A percentile compares a stretch with the other conserved stretches of the same genome.
Evolutionary conservation across 2,329 filamentous ascomycete genomes (phyloP).

Genomic region (Epichloe festucae): DNA sequence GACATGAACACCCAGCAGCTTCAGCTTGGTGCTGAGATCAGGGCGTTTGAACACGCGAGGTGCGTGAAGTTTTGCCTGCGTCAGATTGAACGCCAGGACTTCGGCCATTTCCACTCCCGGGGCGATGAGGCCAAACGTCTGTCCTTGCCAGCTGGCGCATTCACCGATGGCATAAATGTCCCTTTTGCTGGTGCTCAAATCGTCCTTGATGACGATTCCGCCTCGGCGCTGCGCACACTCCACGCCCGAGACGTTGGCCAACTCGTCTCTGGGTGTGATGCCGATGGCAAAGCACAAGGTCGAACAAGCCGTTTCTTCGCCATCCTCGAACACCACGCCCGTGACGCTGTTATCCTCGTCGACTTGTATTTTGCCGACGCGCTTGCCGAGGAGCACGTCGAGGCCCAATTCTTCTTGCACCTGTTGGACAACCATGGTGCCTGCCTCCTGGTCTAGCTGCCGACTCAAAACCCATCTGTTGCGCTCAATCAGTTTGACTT

Average conservation of each 20-base stretch:
- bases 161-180: conserved; percentile 83
- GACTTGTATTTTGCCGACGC: conserved; percentile 59
- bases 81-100: conserved; percentile 81
- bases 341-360: conserved; percentile 54
- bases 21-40: conserved; percentile 83
- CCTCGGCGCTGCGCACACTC: conserved; percentile 59
- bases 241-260: conserved; percentile 58
- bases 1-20: conserved; percentile 79
- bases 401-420: conserved; percentile 64
- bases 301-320: conserved; percentile 61
- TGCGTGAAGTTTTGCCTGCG: conserved; percentile 61
- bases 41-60: conserved; percentile 64
- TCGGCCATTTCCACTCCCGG: conserved; percentile 90
- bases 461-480: conserved; percentile 73
- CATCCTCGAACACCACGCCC: conserved; percentile 70
- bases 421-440: conserved; percentile 69
- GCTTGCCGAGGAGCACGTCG: conserved; percentile 65
- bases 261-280: conserved; percentile 66
- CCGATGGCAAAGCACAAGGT: conserved; percentile 87
- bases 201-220: conserved; percentile 57
- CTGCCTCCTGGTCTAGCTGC: conserved; percentile 72
- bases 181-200: conserved; percentile 54
- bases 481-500: conserved; percentile 68
- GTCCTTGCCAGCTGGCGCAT: conserved; percentile 78
- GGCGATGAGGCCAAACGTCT: conserved; percentile 80